Evolutionary conservation across 192 early-diverging fungal species (phyloP).

Genomic region (Phlyctochytrium planicorne): DNA sequence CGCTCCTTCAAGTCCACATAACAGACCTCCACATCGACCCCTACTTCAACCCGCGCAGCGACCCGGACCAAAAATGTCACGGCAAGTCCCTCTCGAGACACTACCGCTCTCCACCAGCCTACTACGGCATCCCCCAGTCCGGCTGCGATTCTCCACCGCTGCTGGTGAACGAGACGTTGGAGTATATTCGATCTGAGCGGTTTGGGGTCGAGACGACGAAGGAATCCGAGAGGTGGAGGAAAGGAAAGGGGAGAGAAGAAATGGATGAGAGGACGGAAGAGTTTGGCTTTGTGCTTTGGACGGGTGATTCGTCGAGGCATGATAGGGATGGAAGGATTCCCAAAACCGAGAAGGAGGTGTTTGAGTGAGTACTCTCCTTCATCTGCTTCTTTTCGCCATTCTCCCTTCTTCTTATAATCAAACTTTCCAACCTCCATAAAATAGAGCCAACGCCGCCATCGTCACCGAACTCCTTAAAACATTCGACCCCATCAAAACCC

Average conservation of each 20-base stretch:
- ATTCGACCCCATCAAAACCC: slow-evolving; percentile 26
- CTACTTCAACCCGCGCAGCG: slow-evolving; percentile 1
- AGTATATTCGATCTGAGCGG: not conserved
- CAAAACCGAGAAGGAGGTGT: slow-evolving; percentile 25
- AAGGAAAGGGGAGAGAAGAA: too few relatives aligned
- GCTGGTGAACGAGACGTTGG: slow-evolving; percentile 19
- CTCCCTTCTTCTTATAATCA: not conserved
- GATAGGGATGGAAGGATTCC: slow-evolving; percentile 40
- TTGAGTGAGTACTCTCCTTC: not conserved
- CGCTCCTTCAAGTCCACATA: too few relatives aligned
- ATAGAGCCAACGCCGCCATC: slow-evolving; percentile 26
- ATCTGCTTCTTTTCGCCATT: not conserved
- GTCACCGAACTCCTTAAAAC: slow-evolving; percentile 25
- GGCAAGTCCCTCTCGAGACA: not conserved
- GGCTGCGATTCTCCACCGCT: slow-evolving; percentile 26
- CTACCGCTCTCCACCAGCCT: not conserved
- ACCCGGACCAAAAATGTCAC: slow-evolving; percentile 12
- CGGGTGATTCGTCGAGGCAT: slow-evolving; percentile 48
- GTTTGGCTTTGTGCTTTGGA: slow-evolving; percentile 41
- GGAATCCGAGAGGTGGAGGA: not conserved
- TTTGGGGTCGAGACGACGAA: not conserved
- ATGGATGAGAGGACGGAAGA: too few relatives aligned
- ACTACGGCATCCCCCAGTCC: slow-evolving; percentile 16
- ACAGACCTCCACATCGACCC: slow-evolving; percentile 32
- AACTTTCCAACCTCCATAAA: not conserved